Conservation (phyloP, 331 rosid genomes). For the Pyracantha coccinea region DNA sequence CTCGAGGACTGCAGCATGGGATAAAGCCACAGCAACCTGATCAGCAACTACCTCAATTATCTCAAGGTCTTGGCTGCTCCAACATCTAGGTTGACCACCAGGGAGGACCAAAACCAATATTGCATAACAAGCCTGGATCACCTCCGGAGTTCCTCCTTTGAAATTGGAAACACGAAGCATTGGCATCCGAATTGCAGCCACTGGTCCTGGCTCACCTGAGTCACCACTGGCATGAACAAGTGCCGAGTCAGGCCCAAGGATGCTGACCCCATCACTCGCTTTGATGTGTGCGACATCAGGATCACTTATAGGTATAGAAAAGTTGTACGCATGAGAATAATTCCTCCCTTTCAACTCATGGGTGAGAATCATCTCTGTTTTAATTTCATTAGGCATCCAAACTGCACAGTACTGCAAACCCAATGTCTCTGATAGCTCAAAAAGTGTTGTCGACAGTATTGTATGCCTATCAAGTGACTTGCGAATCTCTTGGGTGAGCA, state of each 20-base stretch:
- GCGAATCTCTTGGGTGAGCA: conserved; percentile 99
- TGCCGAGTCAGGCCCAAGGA: conserved; percentile 62
- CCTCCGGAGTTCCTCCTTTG: conserved; percentile 96
- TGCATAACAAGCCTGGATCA: conserved; percentile 72
- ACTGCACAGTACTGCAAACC: conserved; percentile 93
- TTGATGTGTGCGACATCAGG: conserved; percentile 65
- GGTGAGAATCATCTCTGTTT: conserved; percentile 79
- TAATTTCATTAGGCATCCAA: conserved; percentile 94
- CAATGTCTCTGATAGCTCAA: conserved; percentile 77
- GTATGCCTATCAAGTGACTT: conserved; percentile 87
- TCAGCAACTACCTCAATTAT: conserved; percentile 96
- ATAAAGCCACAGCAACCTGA: conserved; percentile 98
- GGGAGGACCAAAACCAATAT: conserved; percentile 92
- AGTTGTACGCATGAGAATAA: conserved; percentile 26
- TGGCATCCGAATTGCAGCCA: conserved; percentile 96
- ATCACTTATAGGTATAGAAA: conserved; percentile 52
- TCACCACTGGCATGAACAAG: conserved; percentile 59
- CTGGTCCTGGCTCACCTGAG: conserved; percentile 67
- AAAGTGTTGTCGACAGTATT: conserved; percentile 74
- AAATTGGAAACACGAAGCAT: conserved; percentile 93
- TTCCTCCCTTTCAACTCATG: conserved; percentile 65
- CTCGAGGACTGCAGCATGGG: conserved; percentile 95
- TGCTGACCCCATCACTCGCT: conserved; percentile 47
- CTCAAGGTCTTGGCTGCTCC: conserved; percentile 88
- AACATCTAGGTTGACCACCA: conserved; percentile 58